Base-by-base conservation (phyloP, 257 asterid genomes). In the Capsicum pubescens region DNA sequence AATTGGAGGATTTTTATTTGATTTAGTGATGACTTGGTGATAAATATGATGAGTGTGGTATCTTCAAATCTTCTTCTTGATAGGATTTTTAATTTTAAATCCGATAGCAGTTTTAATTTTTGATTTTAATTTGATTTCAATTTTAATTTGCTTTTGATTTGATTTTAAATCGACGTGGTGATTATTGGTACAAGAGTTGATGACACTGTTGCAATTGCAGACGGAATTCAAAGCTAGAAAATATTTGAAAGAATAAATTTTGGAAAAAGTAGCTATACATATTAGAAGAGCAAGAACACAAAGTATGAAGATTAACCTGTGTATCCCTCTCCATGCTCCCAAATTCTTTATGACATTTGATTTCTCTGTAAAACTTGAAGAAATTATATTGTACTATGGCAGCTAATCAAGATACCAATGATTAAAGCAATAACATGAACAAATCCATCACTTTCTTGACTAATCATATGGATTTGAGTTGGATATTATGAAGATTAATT, bases 211-310 rank as follows among this genome's bases (percentile, higher is more conserved):
- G 79, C 86, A 82, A 72, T 42, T 60, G 85, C 88, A 87, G 0
- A 88, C 66, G 67, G 89, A 55, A 52, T 87, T 85, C 1, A 88
- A 63, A 69, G 46, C 81, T 8, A 89, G 86, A 67, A 88, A 86
- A 48, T 91, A 87, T 64, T 85, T 83, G 55, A 87, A 81, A 14
- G 92, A 89, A 85, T 85, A 87, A 68, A 90, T 86, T 83, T 88
- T 89, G 10, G 88, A 89, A 58, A 90, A 81, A 12, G 91, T 90
- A 83, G 88, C 86, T 19, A 87, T 76, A 67, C 85, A 87, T 56
- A 89, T 81, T 26, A 90, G 57, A 61, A 86, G 60, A 57, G 87
- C 89, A 6, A 90, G 85, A 59, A 86, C 56, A 5, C 82, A 86
- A 5, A 86, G 9, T 1, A 81, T 36, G 82, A 89, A 83, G 74